Percentiles rank a stretch among this genome's conserved stretches.
Conservation (phyloP, 768 basidiomycete genomes). For the Lactifluus echinatus region DNA sequence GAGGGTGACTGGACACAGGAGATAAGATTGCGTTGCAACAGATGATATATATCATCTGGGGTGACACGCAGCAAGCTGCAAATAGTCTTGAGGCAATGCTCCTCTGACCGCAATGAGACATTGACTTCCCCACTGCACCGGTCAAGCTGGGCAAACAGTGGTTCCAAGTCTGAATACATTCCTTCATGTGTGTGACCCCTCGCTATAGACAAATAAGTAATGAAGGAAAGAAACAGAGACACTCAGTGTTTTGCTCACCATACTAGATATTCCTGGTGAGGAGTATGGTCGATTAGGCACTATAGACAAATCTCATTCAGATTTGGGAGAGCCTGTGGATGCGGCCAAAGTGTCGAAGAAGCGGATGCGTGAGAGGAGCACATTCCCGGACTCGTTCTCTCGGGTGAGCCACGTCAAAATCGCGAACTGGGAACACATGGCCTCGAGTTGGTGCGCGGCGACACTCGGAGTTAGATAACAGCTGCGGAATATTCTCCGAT, state of each 20-base stretch:
- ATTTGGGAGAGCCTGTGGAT: not conserved
- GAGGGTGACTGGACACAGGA: not conserved
- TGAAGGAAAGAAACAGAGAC: not conserved
- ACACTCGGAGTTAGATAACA: too few relatives aligned
- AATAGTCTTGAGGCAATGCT: conserved; percentile 1
- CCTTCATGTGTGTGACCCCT: not conserved
- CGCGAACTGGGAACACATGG: not conserved
- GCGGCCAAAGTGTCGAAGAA: not conserved
- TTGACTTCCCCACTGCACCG: conserved; percentile 1
- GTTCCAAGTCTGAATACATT: not conserved
- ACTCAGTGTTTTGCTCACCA: not conserved
- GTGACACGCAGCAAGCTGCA: conserved; percentile 4
- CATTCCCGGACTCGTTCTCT: not conserved
- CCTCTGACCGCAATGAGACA: not conserved
- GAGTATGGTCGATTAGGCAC: not conserved
- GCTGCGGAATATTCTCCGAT: too few relatives aligned
- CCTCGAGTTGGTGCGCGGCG: not conserved
- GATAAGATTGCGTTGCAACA: not conserved
- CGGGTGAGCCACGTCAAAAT: not conserved
- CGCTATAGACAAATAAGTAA: not conserved
- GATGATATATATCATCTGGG: not conserved
- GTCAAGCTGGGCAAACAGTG: conserved; percentile 7
- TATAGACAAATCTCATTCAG: conserved; percentile 1
- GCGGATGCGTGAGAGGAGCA: conserved; percentile 5
- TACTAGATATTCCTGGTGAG: not conserved